A percentile compares a stretch with the other conserved stretches of the same genome.
phyloP scores from a whole-genome alignment of 2,329 filamentous ascomycete genomes.

The Zymoseptoria pseudotritici region DNA sequence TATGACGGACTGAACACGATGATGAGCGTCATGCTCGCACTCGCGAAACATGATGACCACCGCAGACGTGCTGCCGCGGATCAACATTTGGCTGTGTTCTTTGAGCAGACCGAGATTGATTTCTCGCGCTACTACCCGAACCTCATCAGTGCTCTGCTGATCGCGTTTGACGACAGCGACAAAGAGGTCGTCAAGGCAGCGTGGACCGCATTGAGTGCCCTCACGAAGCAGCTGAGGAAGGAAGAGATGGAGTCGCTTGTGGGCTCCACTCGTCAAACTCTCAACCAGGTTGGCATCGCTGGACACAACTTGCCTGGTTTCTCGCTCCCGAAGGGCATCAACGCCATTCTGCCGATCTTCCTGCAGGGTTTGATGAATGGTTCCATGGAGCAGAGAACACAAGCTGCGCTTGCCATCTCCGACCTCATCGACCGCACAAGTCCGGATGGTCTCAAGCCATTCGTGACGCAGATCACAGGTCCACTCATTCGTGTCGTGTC shows the following conservation, averaged over 20 bases:
- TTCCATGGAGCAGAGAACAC: constrained; percentile 81
- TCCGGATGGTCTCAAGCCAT: constrained; percentile 79
- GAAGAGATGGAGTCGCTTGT: constrained; percentile 97
- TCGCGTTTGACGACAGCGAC: constrained; percentile 87
- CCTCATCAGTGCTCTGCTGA: constrained; percentile 79
- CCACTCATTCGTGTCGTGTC: constrained; percentile 96
- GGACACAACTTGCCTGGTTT: constrained; percentile 84
- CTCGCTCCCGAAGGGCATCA: constrained; percentile 88
- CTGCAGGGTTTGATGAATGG: constrained; percentile 97
- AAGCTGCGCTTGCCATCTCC: constrained; percentile 86
- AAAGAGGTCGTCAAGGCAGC: constrained; percentile 76
- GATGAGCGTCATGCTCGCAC: constrained; percentile 83
- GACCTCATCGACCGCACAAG: constrained; percentile 92
- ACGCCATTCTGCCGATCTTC: constrained; percentile 92
- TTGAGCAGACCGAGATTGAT: constrained; percentile 69
- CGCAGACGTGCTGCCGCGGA: constrained; percentile 70
- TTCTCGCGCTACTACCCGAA: constrained; percentile 96
- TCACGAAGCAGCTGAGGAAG: constrained; percentile 85
- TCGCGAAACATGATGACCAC: constrained; percentile 92
- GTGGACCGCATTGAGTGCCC: constrained; percentile 77
- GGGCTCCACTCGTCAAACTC: constrained; percentile 72
- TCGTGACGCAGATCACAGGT: constrained; percentile 95
- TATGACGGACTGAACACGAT: constrained; percentile 90
- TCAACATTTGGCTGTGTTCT: constrained; percentile 77
- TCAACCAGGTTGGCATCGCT: constrained; percentile 81